Evolutionary conservation across 225 moss, liverwort and hornwort genomes (phyloP).

Genomic region (Pseudoscleropodium purum): DNA sequence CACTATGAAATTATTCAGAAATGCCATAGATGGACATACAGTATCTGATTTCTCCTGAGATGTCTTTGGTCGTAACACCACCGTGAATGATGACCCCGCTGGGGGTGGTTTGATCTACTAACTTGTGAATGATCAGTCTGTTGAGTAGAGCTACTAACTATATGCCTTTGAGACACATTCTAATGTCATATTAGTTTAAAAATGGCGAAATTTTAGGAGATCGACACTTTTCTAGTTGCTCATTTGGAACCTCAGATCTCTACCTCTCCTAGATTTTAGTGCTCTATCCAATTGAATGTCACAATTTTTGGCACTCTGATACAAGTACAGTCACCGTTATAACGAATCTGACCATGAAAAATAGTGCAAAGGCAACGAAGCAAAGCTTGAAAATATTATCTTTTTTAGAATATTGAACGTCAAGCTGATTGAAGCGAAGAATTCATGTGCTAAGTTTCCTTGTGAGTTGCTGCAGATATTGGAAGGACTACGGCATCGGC

Average conservation of each 20-base stretch:
- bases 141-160: neutral
- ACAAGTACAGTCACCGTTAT: neutral
- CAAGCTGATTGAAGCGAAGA: neutral
- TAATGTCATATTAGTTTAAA: neutral
- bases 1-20: neutral
- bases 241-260: neutral
- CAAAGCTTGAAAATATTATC: neutral
- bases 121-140: neutral
- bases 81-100: neutral
- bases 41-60: neutral
- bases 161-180: neutral
- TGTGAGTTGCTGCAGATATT: neutral
- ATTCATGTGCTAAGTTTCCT: neutral
- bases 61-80: neutral
- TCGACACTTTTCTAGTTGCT: neutral
- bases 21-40: neutral
- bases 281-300: neutral
- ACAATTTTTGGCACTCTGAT: neutral
- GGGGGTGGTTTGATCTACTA: neutral
- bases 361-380: neutral
- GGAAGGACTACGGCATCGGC: conserved; percentile 42
- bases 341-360: neutral
- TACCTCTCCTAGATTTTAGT: neutral
- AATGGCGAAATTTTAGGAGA: neutral
- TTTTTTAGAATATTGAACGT: neutral